Base-by-base conservation (phyloP, 176 grass and related monocot genomes). In the Phragmites australis region DNA sequence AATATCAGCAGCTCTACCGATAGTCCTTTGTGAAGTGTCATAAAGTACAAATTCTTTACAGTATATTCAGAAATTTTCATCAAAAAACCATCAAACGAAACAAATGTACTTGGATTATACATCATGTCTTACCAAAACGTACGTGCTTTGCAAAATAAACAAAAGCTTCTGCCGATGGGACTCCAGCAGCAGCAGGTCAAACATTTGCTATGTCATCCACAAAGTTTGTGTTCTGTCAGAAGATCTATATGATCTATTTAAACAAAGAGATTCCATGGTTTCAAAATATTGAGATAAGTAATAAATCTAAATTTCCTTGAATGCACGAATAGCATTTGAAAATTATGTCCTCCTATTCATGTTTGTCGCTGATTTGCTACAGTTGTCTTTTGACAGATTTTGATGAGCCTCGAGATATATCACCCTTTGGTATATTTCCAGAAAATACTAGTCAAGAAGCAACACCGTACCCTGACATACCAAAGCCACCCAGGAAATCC, bases 401-500 rank as follows among this genome's bases (percentile, higher is more conserved):
- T 82, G 93, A 97, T 43, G 82, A 93, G 7, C 80, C 90, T n/a
- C 68, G 77, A 81, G 90, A 93, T 63, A 87, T 82, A 86, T 87
- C 90, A 23, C 50, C 88, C 15, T 97, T 83, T 13, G 76, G 93
- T 16, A 88, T 93, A 73, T 88, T 90, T 62, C 21, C 80, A 2
- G 85, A 93, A 12, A 92, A 84, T 79, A 43, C 23, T 14, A 17
- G 53, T 17, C 71, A 80, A 57, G 93, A 90, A 50, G 27, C 87
- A 29, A 80, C n/a, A 11, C 83, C 83, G 1, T 81, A 82, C 22
- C 90, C 93, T 1, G 83, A 84, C 80, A 88, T 93, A 88, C 93
- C 90, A 44, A 97, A 93, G 87, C 89, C 88, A 16, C 93, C 93
- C 1, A 86, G 53, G 50, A 97, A 87, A 31, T 11, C 82, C 0